phyloP scores from a whole-genome alignment of 352 stramenopile species.

The Phytophthora multivora region DNA sequence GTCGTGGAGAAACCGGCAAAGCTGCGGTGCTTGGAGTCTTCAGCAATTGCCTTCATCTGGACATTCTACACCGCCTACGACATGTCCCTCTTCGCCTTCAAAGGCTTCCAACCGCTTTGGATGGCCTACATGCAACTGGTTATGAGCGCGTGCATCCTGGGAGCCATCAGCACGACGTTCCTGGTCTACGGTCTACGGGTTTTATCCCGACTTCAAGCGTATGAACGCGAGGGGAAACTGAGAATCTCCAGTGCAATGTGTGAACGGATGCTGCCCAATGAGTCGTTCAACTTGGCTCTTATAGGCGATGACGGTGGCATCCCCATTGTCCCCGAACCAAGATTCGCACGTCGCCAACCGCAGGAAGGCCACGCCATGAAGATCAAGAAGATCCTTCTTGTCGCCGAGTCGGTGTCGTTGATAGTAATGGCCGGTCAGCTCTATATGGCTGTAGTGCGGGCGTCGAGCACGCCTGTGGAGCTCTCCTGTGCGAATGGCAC shows the following conservation, averaged over 20 bases:
- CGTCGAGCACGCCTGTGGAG: constrained; percentile 29
- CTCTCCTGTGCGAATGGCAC: constrained; percentile 61
- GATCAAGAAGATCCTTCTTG: constrained; percentile 59
- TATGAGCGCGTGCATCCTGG: constrained; percentile 31
- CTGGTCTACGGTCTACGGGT: constrained; percentile 41
- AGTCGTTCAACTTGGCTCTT: constrained; percentile 45
- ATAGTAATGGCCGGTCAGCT: constrained; percentile 49
- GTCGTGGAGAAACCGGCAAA: constrained; percentile 28
- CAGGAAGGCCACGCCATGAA: constrained; percentile 36
- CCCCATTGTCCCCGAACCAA: constrained; percentile 16
- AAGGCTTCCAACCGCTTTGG: constrained; percentile 37
- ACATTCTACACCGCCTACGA: constrained; percentile 45
- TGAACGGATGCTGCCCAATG: constrained; percentile 46
- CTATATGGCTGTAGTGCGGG: constrained; percentile 27
- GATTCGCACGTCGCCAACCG: constrained; percentile 13
- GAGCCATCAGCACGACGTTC: constrained; percentile 37
- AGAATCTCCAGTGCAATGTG: constrained; percentile 30
- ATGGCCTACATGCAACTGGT: constrained; percentile 40
- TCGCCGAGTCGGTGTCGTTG: constrained; percentile 45
- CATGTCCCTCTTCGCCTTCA: constrained; percentile 36
- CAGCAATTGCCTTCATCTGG: constrained; percentile 39
- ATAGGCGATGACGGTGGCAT: constrained; percentile 20
- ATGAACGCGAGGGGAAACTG: constrained; percentile 30
- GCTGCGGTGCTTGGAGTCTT: constrained; percentile 34
- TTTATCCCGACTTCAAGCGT: constrained; percentile 26